Evolutionary conservation across 208 protist species (phyloP), one percentile per base, ranked within the genome.

Genomic region (Leishmania arabica): DNA sequence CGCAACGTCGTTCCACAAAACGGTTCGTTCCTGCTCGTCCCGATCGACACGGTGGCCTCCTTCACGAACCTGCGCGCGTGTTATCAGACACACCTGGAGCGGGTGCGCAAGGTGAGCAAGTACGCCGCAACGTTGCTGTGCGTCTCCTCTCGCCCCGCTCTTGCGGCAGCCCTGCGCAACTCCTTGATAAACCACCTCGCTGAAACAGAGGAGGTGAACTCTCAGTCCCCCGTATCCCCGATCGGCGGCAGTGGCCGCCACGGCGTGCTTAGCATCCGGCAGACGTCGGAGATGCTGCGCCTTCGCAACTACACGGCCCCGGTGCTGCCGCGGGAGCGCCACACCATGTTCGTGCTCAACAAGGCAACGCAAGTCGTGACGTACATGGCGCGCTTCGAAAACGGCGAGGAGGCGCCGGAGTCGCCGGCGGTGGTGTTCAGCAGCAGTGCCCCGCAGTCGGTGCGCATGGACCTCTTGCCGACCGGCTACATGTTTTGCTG

Each of bases 41-140:
- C 95, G 4, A 94, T 97, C 77, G 91, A 95, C 85, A 80, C 78
- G 45, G 72, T 97, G 45, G 74, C 88, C 54, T 86, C 91, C 75
- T 89, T 95, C 69, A 89, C 80, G 54, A 91, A 93, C 73, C 86
- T 97, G 78, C 81, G 87, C 9, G 88, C 84, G 53, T 84, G 89
- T 62, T 93, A 92, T 49, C 81, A 90, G 58, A 85, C 77, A 24
- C 95, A 97, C 86, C 53, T 92, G 11, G 86, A 92, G 71, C 91
- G 93, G 27, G 88, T 87, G 31, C 77, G 79, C n/a, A 91, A 73
- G 42, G 87, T 95, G 49, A 82, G 84, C 75, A 92, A 91, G 82
- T 97, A 97, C 88, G 86, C 89, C 27, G 92, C 94, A 51, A 96
- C 94, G 37, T 81, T 97, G 40, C 85, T 97, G 47, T 97, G 94